Evolutionary conservation across 2,329 filamentous ascomycete genomes (phyloP).

Genomic region (Orbilia javanica): DNA sequence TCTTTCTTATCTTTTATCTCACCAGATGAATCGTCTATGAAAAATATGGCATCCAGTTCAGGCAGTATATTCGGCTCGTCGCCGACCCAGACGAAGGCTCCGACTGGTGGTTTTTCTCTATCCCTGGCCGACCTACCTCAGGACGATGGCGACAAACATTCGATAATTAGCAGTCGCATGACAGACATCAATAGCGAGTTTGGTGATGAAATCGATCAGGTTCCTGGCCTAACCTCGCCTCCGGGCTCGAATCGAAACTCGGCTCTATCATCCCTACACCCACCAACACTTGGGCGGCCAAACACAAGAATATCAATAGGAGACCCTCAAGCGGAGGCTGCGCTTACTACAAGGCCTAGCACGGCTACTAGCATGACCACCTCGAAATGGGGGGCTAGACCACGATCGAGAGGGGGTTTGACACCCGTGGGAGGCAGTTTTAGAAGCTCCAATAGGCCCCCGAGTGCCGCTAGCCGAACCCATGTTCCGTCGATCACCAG

Average conservation of each 20-base stretch:
- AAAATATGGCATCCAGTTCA: slow-evolving; percentile 51
- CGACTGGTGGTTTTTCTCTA: slow-evolving; percentile 60
- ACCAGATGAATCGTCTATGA: slow-evolving; percentile 49
- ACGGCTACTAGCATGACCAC: slow-evolving; percentile 60
- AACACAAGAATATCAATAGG: slow-evolving; percentile 62
- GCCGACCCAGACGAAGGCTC: slow-evolving; percentile 34
- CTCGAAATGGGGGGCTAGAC: slow-evolving; percentile 60
- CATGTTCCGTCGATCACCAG: slow-evolving; percentile 91
- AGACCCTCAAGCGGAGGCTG: slow-evolving; percentile 60
- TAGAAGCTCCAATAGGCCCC: slow-evolving; percentile 69
- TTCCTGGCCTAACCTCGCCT: slow-evolving; percentile 68
- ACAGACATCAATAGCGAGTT: slow-evolving; percentile 73
- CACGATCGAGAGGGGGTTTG: slow-evolving; percentile 60
- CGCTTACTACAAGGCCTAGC: slow-evolving; percentile 61
- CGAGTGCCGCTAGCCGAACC: slow-evolving; percentile 79
- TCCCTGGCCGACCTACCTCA: slow-evolving; percentile 66
- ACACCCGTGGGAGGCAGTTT: slow-evolving; percentile 61
- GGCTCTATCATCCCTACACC: slow-evolving; percentile 60
- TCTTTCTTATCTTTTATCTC: not conserved
- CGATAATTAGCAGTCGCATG: slow-evolving; percentile 79
- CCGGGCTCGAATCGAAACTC: slow-evolving; percentile 62
- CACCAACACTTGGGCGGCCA: slow-evolving; percentile 59
- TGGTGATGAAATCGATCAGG: slow-evolving; percentile 69
- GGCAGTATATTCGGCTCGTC: slow-evolving; percentile 42
- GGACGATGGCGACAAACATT: slow-evolving; percentile 67